phyloP scores from a whole-genome alignment of 768 basidiomycete species.

The Porphyrellus cyaneotinctus region DNA sequence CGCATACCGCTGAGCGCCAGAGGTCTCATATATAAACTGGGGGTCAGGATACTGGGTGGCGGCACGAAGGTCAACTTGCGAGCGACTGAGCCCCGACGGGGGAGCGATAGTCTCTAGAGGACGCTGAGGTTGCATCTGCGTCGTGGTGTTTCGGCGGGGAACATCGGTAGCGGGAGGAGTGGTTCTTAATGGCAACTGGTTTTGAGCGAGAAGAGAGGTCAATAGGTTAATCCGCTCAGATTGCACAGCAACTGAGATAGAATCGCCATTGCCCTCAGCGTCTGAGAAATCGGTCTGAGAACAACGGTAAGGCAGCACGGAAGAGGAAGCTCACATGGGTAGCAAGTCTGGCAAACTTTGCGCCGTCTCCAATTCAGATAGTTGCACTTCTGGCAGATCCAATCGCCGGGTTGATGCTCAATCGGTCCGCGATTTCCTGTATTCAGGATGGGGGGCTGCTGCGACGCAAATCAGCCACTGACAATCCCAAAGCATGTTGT shows the following conservation, averaged over 20 bases:
- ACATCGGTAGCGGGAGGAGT: constrained; percentile 15
- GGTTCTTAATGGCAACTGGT: constrained; percentile 34
- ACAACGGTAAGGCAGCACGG: constrained; percentile 4
- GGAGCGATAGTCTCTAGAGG: constrained; percentile 38
- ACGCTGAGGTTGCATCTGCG: constrained; percentile 43
- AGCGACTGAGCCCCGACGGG: constrained; percentile 39
- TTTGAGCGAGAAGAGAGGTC: constrained; percentile 66
- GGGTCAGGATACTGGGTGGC: constrained; percentile 42
- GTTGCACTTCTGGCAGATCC: constrained; percentile 81
- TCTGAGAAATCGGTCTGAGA: constrained; percentile 39
- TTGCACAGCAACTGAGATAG: constrained; percentile 80
- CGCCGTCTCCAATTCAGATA: constrained; percentile 85
- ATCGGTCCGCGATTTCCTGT: constrained; percentile 88
- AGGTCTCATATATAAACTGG: constrained; percentile 71
- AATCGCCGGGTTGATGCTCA: constrained; percentile 79
- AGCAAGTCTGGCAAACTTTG: constrained; percentile 88
- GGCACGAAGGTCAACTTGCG: constrained; percentile 41
- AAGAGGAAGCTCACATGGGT: constrained; percentile 57
- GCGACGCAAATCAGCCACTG: constrained; percentile 3
- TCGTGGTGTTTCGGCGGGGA: constrained; percentile 43
- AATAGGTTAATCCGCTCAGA: constrained; percentile 79
- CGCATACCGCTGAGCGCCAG: constrained; percentile 39
- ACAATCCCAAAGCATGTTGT: neutral
- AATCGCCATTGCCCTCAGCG: constrained; percentile 86
- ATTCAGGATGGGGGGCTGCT: constrained; percentile 86